These are phyloP conservation scores for Neofusicoccum ribis DNA, from an alignment of 2,329 filamentous ascomycete genomes.

Conservation along the genomic window DNA sequence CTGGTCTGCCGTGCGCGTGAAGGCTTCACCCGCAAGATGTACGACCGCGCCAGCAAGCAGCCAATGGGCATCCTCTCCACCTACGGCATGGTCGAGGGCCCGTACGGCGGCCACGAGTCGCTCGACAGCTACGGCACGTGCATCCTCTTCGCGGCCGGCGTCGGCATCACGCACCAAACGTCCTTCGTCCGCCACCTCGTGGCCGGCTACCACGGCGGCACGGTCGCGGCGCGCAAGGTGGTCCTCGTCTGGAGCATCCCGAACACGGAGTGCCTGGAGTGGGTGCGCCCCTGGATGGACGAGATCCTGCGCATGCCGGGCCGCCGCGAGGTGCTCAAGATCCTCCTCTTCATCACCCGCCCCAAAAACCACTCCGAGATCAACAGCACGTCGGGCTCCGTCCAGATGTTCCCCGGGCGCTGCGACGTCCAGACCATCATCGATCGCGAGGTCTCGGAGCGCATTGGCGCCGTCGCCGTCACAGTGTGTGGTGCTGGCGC, in stretches of 20 bases:
- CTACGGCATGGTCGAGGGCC: conserved; percentile 70
- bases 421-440: conserved; percentile 58
- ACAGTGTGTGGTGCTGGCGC: conserved; percentile 64
- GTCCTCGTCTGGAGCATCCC: conserved; percentile 79
- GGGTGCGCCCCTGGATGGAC: conserved; percentile 68
- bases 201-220: conserved; percentile 66
- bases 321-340: conserved; percentile 59
- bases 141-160: conserved; percentile 76
- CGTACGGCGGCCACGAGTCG: conserved; percentile 70
- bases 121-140: conserved; percentile 76
- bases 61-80: conserved; percentile 64
- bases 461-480: conserved; percentile 61
- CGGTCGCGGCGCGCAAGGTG: conserved; percentile 69
- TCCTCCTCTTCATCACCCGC: conserved; percentile 64
- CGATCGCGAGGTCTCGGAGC: conserved; percentile 56
- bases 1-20: conserved; percentile 73
- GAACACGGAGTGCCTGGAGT: conserved; percentile 64
- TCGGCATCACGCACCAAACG: conserved; percentile 78
- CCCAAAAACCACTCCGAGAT: conserved; percentile 57
- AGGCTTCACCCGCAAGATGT: conserved; percentile 70
- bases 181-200: conserved; percentile 74
- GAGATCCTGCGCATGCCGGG: conserved; percentile 60
- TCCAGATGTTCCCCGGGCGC: conserved; percentile 63
- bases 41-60: conserved; percentile 64
- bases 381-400: conserved; percentile 55